phyloP scores from a whole-genome alignment of 306 rosid genomes.

The Canavalia ensiformis region DNA sequence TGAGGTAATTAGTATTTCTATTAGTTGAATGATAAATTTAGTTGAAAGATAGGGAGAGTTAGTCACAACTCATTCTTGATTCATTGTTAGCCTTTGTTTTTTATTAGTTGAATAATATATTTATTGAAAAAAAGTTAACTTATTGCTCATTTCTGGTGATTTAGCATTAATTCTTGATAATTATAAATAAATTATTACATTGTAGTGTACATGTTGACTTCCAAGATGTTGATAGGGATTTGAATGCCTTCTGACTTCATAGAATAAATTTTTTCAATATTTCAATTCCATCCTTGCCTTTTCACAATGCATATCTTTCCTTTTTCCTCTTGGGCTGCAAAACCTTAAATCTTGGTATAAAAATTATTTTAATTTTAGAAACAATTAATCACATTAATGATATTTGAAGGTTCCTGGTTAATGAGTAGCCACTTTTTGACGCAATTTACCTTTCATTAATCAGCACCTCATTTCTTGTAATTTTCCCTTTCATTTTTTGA shows the following conservation, averaged over 20 bases:
- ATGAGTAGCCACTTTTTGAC: constrained; percentile 22
- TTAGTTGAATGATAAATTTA: constrained; percentile 7
- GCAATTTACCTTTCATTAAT: constrained; percentile 3
- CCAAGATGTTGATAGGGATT: constrained; percentile 36
- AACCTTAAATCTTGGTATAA: neutral
- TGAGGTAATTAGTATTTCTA: constrained; percentile 58
- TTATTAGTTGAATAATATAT: constrained; percentile 21
- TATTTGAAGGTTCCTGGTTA: constrained; percentile 19
- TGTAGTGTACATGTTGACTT: constrained; percentile 28
- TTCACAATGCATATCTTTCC: neutral
- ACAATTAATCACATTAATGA: constrained; percentile 10
- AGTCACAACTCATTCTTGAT: constrained; percentile 24
- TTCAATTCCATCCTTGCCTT: constrained; percentile 15
- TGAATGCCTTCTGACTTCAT: constrained; percentile 5
- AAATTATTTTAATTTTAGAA: constrained; percentile 21
- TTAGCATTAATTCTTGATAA: constrained; percentile 37
- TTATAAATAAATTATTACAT: constrained; percentile 7
- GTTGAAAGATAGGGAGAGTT: constrained; percentile 9
- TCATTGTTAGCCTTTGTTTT: constrained; percentile 39
- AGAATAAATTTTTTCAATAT: neutral
- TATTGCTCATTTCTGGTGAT: constrained; percentile 4
- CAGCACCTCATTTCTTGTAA: constrained; percentile 18
- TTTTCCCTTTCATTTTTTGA: constrained; percentile 18
- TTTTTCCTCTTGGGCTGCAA: constrained; percentile 15
- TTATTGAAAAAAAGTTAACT: constrained; percentile 19